Evolutionary conservation across 148 eudicot species (phyloP).

Genomic region (Vaccinium corymbosum): DNA sequence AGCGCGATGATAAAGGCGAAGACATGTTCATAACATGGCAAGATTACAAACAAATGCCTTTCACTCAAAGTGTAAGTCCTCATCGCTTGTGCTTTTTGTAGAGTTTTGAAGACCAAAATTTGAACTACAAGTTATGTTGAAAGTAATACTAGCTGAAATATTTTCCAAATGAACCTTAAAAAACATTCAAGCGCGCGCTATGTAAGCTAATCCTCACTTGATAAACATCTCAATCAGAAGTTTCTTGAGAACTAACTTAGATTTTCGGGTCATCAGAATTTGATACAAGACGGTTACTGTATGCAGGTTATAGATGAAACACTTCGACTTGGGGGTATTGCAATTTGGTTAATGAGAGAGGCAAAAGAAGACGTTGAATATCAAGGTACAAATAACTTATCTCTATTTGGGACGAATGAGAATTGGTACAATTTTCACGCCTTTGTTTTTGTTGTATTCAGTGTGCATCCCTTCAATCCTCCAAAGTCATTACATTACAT

Average conservation of each 20-base stretch:
- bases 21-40: slow-evolving; percentile 44
- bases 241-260: not conserved
- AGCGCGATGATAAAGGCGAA: slow-evolving; percentile 19
- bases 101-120: not conserved
- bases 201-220: not conserved
- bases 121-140: not conserved
- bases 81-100: not conserved
- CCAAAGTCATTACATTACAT: not conserved
- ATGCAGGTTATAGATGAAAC: slow-evolving; percentile 57
- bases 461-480: not conserved
- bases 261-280: not conserved
- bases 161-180: not conserved
- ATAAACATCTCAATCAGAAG: not conserved
- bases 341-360: slow-evolving; percentile 65
- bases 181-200: not conserved
- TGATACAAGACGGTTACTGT: not conserved
- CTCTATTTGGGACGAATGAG: not conserved
- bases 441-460: not conserved
- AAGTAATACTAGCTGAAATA: not conserved
- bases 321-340: slow-evolving; percentile 53
- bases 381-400: slow-evolving; percentile 28
- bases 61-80: slow-evolving; percentile 50
- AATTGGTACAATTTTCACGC: too few relatives aligned
- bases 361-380: slow-evolving; percentile 45
- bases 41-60: slow-evolving; percentile 54